Percentiles rank a stretch among this genome's conserved stretches.
These are phyloP conservation scores for Boletus rufocinnamomeus DNA, from an alignment of 768 basidiomycete species.

Conservation along the genomic window DNA sequence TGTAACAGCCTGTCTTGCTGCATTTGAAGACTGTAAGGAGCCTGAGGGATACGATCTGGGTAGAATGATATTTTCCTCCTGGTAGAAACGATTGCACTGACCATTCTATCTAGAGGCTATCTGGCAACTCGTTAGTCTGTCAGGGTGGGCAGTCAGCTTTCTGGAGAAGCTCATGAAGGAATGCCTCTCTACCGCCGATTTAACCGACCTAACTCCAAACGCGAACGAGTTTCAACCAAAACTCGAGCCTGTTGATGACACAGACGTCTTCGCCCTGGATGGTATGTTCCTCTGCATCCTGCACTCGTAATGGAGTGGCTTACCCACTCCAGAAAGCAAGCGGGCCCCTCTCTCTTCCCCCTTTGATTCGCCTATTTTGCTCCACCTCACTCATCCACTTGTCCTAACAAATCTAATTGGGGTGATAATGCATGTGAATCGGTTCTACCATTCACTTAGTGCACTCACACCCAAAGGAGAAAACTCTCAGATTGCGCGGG, in stretches of 20 bases:
- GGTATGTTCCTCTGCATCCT: conserved; percentile 28
- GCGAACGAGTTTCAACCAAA: conserved; percentile 21
- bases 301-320: conserved; percentile 44
- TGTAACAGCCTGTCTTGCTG: conserved; percentile 55
- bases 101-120: conserved; percentile 51
- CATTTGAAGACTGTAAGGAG: conserved; percentile 69
- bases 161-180: conserved; percentile 62
- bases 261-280: conserved; percentile 22
- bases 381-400: conserved; percentile 66
- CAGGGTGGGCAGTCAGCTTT: conserved; percentile 62
- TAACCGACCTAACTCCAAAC: conserved; percentile 15
- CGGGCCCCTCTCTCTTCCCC: conserved; percentile 17
- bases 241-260: conserved; percentile 32
- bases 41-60: conserved; percentile 64
- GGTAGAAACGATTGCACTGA: conserved; percentile 9
- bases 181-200: conserved; percentile 41
- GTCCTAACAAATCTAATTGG: conserved; percentile 51
- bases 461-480: conserved; percentile 58
- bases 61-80: conserved; percentile 26
- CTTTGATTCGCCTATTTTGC: conserved; percentile 44
- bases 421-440: conserved; percentile 57
- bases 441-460: conserved; percentile 55
- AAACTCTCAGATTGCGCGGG: conserved; percentile 63
- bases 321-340: conserved; percentile 29
- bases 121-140: conserved; percentile 71